Evolutionary conservation across 1,284 basidiomycete species (phyloP).

Genomic region (Pseudozyma sp.): DNA sequence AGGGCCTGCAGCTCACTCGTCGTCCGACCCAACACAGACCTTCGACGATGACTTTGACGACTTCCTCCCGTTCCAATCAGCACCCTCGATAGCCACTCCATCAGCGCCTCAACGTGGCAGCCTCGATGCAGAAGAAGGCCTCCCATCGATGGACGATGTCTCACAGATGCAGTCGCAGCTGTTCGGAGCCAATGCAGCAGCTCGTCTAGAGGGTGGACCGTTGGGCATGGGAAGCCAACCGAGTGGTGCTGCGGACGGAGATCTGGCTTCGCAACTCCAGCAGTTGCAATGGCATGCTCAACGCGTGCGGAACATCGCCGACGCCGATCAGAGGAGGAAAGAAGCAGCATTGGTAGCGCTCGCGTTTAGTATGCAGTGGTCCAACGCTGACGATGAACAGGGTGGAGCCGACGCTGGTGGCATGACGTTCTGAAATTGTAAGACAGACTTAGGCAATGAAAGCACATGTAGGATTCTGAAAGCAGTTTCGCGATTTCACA

Average conservation of each 20-base stretch:
- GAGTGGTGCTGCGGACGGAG: constrained; percentile 3
- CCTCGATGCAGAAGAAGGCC: constrained; percentile 15
- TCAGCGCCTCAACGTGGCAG: background rate
- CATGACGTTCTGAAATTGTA: constrained; percentile 21
- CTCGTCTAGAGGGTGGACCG: constrained; percentile 15
- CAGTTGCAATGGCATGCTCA: constrained; percentile 46
- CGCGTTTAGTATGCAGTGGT: constrained; percentile 50
- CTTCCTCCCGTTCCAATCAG: constrained; percentile 44
- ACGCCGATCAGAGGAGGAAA: constrained; percentile 41
- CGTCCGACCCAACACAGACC: background rate
- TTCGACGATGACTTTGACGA: constrained; percentile 53
- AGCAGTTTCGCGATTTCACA: background rate
- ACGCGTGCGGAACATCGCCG: constrained; percentile 39
- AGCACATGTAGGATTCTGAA: too few species aligned
- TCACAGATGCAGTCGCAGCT: constrained; percentile 27
- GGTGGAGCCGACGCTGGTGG: background rate
- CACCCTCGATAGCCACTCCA: background rate
- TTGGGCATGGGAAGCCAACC: constrained; percentile 12
- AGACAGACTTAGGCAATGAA: too few species aligned
- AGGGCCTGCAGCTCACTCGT: background rate
- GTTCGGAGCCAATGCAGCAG: constrained; percentile 23
- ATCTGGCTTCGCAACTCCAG: constrained; percentile 27
- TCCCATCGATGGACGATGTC: constrained; percentile 28
- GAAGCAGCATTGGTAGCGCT: constrained; percentile 47
- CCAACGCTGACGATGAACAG: constrained; percentile 1